Evolutionary conservation across 805 yeast species (phyloP).

Genomic region (Spathaspora passalidarum): DNA sequence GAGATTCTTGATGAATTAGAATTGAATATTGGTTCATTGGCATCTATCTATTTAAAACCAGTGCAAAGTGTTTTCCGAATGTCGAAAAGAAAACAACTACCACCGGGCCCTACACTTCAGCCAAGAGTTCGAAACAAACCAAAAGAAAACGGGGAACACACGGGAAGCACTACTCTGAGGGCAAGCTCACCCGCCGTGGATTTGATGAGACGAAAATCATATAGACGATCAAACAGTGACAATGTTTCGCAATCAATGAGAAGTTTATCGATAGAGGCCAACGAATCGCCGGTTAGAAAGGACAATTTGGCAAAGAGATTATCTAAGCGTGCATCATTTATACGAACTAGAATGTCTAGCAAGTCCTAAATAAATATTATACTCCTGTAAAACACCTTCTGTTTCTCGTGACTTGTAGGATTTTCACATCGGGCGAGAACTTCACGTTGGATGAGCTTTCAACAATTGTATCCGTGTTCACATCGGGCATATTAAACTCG

Average conservation of each 20-base stretch:
- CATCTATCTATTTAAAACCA: constrained; percentile 82
- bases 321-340: constrained; percentile 32
- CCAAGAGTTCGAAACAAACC: constrained; percentile 7
- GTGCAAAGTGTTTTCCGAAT: constrained; percentile 74
- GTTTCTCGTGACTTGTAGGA: constrained; percentile 5
- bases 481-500: constrained; percentile 69
- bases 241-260: background rate
- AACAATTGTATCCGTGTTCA: constrained; percentile 64
- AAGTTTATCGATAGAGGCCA: constrained; percentile 11
- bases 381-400: background rate
- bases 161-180: background rate
- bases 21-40: constrained; percentile 75
- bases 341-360: constrained; percentile 9
- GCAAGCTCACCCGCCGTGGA: constrained; percentile 3
- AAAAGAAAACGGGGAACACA: background rate
- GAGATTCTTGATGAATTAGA: constrained; percentile 75
- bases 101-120: constrained; percentile 45
- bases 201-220: constrained; percentile 8
- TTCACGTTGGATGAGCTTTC: constrained; percentile 55
- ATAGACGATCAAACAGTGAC: constrained; percentile 8
- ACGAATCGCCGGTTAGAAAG: constrained; percentile 11
- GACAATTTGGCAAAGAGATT: constrained; percentile 30
- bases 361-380: background rate
- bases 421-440: constrained; percentile 53
- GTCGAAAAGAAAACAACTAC: constrained; percentile 49